Evolutionary conservation across 2,329 filamentous ascomycete species (phyloP).

Genomic region (Pyrenophora graminea): DNA sequence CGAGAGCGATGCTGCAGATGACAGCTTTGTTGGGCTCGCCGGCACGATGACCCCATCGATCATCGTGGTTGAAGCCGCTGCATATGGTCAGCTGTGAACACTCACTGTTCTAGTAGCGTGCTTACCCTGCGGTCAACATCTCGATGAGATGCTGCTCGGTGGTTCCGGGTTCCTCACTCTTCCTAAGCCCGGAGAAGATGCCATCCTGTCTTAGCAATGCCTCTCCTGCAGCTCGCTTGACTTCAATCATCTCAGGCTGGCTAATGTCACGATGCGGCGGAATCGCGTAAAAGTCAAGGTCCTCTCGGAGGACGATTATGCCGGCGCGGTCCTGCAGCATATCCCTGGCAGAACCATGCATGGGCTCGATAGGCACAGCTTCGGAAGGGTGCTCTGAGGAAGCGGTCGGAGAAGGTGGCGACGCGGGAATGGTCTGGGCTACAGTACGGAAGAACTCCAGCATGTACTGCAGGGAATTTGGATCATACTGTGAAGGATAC

Average conservation of each 20-base stretch:
- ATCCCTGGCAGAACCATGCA: constrained; percentile 71
- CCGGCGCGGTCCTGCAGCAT: constrained; percentile 86
- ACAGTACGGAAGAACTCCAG: constrained; percentile 97
- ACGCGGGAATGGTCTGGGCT: constrained; percentile 88
- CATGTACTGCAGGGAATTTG: constrained; percentile 96
- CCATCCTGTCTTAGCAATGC: constrained; percentile 88
- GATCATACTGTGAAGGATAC: constrained; percentile 79
- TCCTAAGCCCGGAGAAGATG: constrained; percentile 93
- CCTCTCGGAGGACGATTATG: constrained; percentile 94
- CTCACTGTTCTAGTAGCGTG: not conserved
- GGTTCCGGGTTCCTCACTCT: constrained; percentile 93
- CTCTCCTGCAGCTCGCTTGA: constrained; percentile 88
- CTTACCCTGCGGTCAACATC: constrained; percentile 97
- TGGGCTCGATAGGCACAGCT: constrained; percentile 71
- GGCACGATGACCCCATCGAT: constrained; percentile 94
- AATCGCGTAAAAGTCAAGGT: constrained; percentile 96
- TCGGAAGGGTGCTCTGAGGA: constrained; percentile 49
- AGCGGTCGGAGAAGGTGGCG: constrained; percentile 66
- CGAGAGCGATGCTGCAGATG: constrained; percentile 93
- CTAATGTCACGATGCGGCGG: constrained; percentile 83
- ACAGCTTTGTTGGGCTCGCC: constrained; percentile 98
- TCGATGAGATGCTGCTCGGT: constrained; percentile 98
- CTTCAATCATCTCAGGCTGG: constrained; percentile 88
- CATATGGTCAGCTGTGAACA: constrained; percentile 10
- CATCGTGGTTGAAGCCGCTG: constrained; percentile 95